phyloP scores from a whole-genome alignment of 208 protist genomes.

The Giardia muris region DNA sequence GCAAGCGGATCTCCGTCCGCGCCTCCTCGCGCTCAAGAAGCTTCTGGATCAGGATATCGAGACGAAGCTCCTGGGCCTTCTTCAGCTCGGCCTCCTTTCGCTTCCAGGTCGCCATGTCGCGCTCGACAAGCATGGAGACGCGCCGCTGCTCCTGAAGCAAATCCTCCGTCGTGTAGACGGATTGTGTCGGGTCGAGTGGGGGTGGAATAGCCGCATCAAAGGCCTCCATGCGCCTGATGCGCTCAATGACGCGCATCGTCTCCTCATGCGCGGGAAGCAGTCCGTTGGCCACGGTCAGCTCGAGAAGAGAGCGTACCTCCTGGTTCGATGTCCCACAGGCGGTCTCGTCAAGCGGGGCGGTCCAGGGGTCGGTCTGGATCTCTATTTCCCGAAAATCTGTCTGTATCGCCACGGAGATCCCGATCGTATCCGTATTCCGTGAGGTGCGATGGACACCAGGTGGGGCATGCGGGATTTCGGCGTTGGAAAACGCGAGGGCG shows the following conservation, averaged over 20 bases:
- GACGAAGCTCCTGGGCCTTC: neutral
- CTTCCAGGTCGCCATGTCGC: neutral
- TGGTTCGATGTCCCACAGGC: neutral
- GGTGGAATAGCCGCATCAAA: neutral
- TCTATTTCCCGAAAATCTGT: slow-evolving; percentile 23
- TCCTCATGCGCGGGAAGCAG: slow-evolving; percentile 18
- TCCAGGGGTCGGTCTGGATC: slow-evolving; percentile 26
- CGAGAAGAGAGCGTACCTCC: neutral
- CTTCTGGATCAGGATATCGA: neutral
- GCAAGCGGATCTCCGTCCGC: neutral
- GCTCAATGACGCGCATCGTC: slow-evolving; percentile 12
- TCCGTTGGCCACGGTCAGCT: slow-evolving; percentile 14
- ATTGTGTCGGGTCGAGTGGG: slow-evolving; percentile 4
- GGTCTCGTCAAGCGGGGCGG: neutral
- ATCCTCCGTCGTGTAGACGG: neutral
- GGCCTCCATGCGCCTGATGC: neutral
- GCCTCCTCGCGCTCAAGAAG: neutral
- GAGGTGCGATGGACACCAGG: neutral
- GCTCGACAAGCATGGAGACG: slow-evolving; percentile 15
- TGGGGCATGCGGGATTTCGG: neutral
- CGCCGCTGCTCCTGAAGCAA: neutral
- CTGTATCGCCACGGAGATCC: neutral
- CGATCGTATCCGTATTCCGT: neutral
- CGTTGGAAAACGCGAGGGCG: neutral
- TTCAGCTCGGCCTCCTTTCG: slow-evolving; percentile 19